Evolutionary conservation across 2,329 filamentous ascomycete genomes (phyloP).

Genomic region (Neofusicoccum umdonicola): DNA sequence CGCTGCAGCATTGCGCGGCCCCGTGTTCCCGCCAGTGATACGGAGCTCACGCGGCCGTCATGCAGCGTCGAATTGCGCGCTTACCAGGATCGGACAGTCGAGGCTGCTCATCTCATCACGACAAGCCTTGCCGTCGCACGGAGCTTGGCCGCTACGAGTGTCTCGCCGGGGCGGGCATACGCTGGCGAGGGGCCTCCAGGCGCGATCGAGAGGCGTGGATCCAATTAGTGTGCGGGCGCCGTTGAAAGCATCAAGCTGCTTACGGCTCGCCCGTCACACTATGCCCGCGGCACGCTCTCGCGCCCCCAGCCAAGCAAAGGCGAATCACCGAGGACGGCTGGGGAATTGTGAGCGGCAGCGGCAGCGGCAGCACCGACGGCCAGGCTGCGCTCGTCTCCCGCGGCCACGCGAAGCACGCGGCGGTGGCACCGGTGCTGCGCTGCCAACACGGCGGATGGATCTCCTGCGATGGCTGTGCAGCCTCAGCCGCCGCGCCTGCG

Average conservation of each 20-base stretch:
- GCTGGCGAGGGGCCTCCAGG: conserved; percentile 2
- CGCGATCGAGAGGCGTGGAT: not conserved
- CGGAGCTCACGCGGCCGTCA: conserved; percentile 7
- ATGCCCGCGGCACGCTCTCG: not conserved
- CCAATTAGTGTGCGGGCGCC: not conserved
- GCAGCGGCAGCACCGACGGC: too few relatives aligned
- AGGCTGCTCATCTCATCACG: not conserved
- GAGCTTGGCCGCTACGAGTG: not conserved
- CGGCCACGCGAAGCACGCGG: not conserved
- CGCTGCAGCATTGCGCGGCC: conserved; percentile 11
- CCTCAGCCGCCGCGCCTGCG: not conserved
- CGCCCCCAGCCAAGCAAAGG: too few relatives aligned
- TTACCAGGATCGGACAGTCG: conserved; percentile 3
- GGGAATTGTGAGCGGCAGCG: conserved; percentile 1
- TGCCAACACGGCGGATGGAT: not conserved
- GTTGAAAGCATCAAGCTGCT: conserved; percentile 3
- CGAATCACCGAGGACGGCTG: conserved; percentile 1
- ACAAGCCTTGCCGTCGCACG: not conserved
- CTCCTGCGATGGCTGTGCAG: conserved; percentile 5
- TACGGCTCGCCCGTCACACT: not conserved
- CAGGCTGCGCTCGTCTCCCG: too few relatives aligned
- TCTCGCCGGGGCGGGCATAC: conserved; percentile 6
- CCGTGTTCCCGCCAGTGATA: not conserved
- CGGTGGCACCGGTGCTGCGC: not conserved
- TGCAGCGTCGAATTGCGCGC: not conserved